Percentiles rank a stretch among this genome's conserved stretches.
Evolutionary conservation across 192 early-diverging fungal species (phyloP).

Genomic region (Coemansia sp.): DNA sequence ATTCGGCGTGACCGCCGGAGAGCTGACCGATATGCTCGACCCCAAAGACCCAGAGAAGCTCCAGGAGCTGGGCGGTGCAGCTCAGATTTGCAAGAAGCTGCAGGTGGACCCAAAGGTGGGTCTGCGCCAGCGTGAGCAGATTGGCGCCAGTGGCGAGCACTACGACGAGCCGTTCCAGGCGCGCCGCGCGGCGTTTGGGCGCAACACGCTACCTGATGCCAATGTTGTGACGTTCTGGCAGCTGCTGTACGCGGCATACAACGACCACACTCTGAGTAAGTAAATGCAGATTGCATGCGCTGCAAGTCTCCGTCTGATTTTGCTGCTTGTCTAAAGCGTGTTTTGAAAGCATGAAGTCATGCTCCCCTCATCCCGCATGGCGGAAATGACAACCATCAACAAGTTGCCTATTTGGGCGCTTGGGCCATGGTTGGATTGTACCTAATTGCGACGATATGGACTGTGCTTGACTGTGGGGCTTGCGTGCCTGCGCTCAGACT

Average conservation of each 20-base stretch:
- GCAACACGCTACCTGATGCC: constrained; percentile 59
- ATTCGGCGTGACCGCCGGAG: constrained; percentile 55
- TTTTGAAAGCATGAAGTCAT: constrained; percentile 1
- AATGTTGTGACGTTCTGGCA: constrained; percentile 57
- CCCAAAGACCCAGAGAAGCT: constrained; percentile 64
- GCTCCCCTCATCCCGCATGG: neutral
- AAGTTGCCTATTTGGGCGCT: neutral
- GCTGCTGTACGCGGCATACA: constrained; percentile 61
- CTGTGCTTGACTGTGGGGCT: too few species aligned
- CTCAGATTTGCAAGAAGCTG: constrained; percentile 60
- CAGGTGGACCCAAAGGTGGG: constrained; percentile 63
- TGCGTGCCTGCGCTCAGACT: neutral
- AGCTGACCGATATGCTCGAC: constrained; percentile 63
- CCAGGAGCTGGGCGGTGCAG: constrained; percentile 60
- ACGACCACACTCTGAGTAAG: constrained; percentile 68
- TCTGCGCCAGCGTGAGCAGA: constrained; percentile 56
- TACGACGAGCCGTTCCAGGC: constrained; percentile 55
- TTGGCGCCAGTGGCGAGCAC: constrained; percentile 25
- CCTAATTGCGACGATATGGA: too few species aligned
- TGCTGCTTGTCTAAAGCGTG: neutral
- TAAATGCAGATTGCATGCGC: constrained; percentile 6
- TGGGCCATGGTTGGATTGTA: neutral
- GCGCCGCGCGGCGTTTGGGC: constrained; percentile 52
- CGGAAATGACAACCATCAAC: neutral
- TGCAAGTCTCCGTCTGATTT: neutral